Base-by-base conservation (phyloP, 2,329 filamentous ascomycete species). In the Thyridium curvatum region DNA sequence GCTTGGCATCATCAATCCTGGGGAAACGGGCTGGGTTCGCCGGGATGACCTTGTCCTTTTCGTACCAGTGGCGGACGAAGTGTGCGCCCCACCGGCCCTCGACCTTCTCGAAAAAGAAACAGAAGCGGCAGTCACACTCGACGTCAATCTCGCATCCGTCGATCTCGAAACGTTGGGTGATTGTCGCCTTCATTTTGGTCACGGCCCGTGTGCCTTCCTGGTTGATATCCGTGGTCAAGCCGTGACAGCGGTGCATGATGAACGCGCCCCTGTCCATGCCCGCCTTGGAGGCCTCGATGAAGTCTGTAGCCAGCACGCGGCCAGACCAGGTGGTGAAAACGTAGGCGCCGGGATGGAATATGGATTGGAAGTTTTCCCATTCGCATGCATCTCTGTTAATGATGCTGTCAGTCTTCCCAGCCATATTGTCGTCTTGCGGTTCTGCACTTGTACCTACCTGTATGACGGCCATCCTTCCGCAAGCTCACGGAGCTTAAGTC, bases 251-350 rank as follows among this genome's bases (percentile, higher is more conserved):
- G 44, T 68, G 64, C 61, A 66, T 64, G 46, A 68, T 66, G 46
- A 66, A 66, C 17, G 55, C 61, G 3, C 64, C 64, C 7, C 58
- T 56, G 40, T 63, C 62, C 58, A 64, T 65, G n/a, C 61, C 63
- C 0, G 46, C 51, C 40, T 65, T 55, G 1, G 60, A 64, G 3
- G 49, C 58, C 4, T 47, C 46, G 34, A 68, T 66, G 51, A 68
- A 68, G 37, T 66, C 59, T 2, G 53, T 45, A 41, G 61, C 59
- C 12, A 54, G 47, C 0, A 64, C 64, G 7, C 62, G 58, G 3
- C 68, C 69, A 1, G 68, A 66, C 70, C 68, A 74, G 10, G 69
- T 70, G 0, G 70, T 73, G 51, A 71, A 72, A 28, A 73, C 63
- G 44, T 63, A 59, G 3, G 70, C 69, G 29, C 59, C 57, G 0